phyloP scores from a whole-genome alignment of 192 early-diverging fungal species.

The Gryganskiella cystojenkinii region DNA sequence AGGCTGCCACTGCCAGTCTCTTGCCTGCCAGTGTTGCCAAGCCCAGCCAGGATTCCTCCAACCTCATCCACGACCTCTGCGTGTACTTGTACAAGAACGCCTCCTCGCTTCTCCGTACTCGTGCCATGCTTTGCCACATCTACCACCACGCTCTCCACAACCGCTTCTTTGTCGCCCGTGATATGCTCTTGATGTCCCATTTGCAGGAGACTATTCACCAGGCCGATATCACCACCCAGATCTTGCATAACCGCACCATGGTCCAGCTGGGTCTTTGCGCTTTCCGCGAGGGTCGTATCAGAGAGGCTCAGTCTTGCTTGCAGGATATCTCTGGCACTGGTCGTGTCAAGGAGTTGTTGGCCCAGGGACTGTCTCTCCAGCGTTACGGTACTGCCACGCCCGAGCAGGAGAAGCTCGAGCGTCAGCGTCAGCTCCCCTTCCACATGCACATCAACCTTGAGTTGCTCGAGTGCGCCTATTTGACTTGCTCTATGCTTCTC shows the following conservation, averaged over 20 bases:
- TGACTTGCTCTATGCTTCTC: conserved; percentile 94
- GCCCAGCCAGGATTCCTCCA: conserved; percentile 60
- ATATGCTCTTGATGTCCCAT: conserved; percentile 98
- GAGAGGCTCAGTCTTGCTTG: conserved; percentile 84
- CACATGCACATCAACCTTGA: conserved; percentile 99
- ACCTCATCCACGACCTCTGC: conserved; percentile 83
- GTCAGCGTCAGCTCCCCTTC: conserved; percentile 97
- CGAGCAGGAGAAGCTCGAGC: conserved; percentile 92
- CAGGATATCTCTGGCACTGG: conserved; percentile 89
- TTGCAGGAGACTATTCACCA: conserved; percentile 91
- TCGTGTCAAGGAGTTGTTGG: conserved; percentile 91
- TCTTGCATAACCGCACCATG: conserved; percentile 94
- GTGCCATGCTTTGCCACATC: conserved; percentile 96
- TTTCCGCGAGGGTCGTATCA: conserved; percentile 92
- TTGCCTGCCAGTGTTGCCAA: conserved; percentile 65
- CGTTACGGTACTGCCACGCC: conserved; percentile 83
- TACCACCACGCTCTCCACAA: conserved; percentile 97
- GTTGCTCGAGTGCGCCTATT: conserved; percentile 94
- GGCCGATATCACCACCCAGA: conserved; percentile 91
- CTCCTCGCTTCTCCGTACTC: conserved; percentile 85
- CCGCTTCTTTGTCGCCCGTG: conserved; percentile 90
- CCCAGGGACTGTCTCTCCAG: conserved; percentile 77
- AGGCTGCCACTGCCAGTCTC: conserved; percentile 57
- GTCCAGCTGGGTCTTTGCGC: conserved; percentile 96
- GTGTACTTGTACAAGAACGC: conserved; percentile 86